Conservation (phyloP, 2,329 filamentous ascomycete genomes). For the Hypoxylon sp. region DNA sequence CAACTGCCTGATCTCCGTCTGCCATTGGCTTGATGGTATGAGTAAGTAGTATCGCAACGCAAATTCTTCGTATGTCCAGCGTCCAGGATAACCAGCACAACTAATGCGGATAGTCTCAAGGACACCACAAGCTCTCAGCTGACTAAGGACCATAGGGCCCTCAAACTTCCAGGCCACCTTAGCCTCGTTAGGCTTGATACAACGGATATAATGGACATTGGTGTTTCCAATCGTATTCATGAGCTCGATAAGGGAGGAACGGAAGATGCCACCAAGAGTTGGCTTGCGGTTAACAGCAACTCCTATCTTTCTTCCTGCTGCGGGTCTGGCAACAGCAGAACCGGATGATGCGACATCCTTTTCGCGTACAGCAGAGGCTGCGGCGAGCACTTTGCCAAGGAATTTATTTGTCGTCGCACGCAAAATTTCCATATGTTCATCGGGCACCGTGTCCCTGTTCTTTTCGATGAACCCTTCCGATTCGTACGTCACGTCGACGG, state of each 20-base stretch:
- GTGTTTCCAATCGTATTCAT: slow-evolving; percentile 98
- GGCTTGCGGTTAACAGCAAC: slow-evolving; percentile 95
- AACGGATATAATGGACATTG: slow-evolving; percentile 98
- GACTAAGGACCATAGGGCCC: slow-evolving; percentile 97
- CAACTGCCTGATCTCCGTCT: slow-evolving; percentile 91
- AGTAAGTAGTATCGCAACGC: slow-evolving; percentile 98
- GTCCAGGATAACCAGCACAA: slow-evolving; percentile 93
- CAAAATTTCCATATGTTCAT: slow-evolving; percentile 96
- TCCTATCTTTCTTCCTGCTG: slow-evolving; percentile 84
- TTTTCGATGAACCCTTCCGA: slow-evolving; percentile 99
- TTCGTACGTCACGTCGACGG: slow-evolving; percentile 97
- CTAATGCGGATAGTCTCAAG: slow-evolving; percentile 98
- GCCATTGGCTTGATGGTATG: slow-evolving; percentile 88
- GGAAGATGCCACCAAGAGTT: slow-evolving; percentile 97
- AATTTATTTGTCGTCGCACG: slow-evolving; percentile 85
- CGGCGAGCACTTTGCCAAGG: slow-evolving; percentile 82
- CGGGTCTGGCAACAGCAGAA: slow-evolving; percentile 78
- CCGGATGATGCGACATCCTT: slow-evolving; percentile 77
- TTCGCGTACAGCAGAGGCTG: slow-evolving; percentile 85
- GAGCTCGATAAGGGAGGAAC: slow-evolving; percentile 95
- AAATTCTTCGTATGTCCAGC: slow-evolving; percentile 99
- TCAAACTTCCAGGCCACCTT: slow-evolving; percentile 99
- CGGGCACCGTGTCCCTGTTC: slow-evolving; percentile 97
- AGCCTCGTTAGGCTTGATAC: slow-evolving; percentile 97
- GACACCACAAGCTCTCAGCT: slow-evolving; percentile 97